A percentile compares a stretch with the other conserved stretches of the same genome.
Conservation (phyloP, 1,139 yeast species). For the Kurtzmaniella quercitrusa region DNA sequence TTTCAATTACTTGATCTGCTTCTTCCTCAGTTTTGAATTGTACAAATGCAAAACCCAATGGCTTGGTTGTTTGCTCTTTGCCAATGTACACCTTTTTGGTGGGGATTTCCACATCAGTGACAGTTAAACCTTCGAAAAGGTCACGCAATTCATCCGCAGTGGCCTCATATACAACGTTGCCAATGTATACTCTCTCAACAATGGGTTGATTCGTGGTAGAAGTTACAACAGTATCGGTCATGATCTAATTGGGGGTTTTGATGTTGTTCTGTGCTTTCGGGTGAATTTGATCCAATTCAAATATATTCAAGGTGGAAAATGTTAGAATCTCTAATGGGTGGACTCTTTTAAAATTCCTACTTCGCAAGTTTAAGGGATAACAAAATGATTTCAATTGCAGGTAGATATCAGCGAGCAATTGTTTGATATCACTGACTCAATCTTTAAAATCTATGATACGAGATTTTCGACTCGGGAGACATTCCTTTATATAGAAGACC, state of each 20-base stretch:
- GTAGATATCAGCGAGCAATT: too few relatives aligned
- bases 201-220: constrained; percentile 22
- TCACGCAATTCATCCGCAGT: constrained; percentile 49
- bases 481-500: background rate
- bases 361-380: background rate
- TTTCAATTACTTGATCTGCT: constrained; percentile 45
- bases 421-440: too few relatives aligned
- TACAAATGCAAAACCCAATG: constrained; percentile 54
- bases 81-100: constrained; percentile 31
- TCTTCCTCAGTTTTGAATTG: constrained; percentile 46
- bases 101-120: constrained; percentile 42
- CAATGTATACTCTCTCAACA: constrained; percentile 47
- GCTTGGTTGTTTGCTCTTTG: constrained; percentile 31
- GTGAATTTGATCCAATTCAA: background rate
- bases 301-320: background rate
- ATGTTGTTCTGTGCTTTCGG: background rate
- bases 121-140: constrained; percentile 36
- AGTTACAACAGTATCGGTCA: constrained; percentile 15
- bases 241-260: constrained; percentile 5
- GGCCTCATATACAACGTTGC: constrained; percentile 50
- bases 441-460: background rate
- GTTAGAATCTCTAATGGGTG: background rate
- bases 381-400: too few relatives aligned
- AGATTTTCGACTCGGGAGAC: background rate
- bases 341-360: background rate